Evolutionary conservation across 441 rosid genomes (phyloP).

Genomic region (Omphalea diandra): DNA sequence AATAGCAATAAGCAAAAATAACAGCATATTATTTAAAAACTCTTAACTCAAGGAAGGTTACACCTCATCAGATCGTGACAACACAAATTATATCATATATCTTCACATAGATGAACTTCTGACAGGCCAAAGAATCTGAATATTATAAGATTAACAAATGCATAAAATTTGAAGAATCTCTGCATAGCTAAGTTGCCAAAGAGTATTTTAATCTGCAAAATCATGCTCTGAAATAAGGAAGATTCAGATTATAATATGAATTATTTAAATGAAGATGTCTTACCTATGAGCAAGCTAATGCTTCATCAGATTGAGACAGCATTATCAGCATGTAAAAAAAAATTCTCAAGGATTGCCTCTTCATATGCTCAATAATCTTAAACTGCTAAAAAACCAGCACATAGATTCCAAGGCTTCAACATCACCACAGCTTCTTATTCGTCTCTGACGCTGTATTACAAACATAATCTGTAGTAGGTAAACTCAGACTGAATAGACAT

Average conservation of each 20-base stretch:
- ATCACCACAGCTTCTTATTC: conserved; percentile 4
- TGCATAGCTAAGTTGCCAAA: conserved; percentile 17
- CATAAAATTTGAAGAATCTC: conserved; percentile 12
- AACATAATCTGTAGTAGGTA: not conserved
- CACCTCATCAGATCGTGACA: conserved; percentile 20
- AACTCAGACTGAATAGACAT: not conserved
- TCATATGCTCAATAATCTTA: conserved; percentile 26
- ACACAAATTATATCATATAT: conserved; percentile 2
- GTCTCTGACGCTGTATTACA: conserved; percentile 8
- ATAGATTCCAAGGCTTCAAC: not conserved
- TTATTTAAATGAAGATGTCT: conserved; percentile 19
- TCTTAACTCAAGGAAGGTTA: conserved; percentile 18
- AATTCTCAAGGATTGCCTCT: conserved; percentile 12
- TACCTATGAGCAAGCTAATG: conserved; percentile 18
- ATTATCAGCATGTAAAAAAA: conserved; percentile 9
- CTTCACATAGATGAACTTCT: not conserved
- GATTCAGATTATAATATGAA: not conserved
- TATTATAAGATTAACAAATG: conserved; percentile 5
- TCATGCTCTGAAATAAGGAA: not conserved
- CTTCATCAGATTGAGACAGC: conserved; percentile 24
- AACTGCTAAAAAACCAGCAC: not conserved
- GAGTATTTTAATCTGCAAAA: conserved; percentile 6
- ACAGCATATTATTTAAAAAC: not conserved
- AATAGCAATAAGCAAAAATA: conserved; percentile 13
- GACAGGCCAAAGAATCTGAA: conserved; percentile 26